Evolutionary conservation across 2,329 filamentous ascomycete species (phyloP).

Genomic region (Sporothrix protearum): DNA sequence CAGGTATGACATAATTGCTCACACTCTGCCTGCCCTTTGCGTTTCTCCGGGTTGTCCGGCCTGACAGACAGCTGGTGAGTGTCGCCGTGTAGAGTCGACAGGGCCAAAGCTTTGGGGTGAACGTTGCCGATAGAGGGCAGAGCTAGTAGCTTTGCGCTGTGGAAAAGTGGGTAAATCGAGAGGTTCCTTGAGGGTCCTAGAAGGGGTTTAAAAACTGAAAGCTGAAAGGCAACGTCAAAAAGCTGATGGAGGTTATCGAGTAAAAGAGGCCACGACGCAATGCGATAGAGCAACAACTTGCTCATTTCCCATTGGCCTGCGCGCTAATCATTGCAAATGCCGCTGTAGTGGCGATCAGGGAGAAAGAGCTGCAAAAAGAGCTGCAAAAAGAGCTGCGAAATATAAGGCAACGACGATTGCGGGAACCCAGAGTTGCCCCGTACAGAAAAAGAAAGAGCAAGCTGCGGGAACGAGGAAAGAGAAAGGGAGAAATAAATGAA

Average conservation of each 20-base stretch:
- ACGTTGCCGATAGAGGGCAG: constrained; percentile 6
- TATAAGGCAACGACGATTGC: background rate
- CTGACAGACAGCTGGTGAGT: background rate
- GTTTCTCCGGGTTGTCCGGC: background rate
- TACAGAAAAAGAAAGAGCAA: background rate
- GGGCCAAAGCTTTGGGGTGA: background rate
- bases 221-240: background rate
- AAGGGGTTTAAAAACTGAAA: background rate
- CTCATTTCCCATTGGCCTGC: background rate
- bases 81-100: background rate
- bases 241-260: background rate
- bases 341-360: background rate
- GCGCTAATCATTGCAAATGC: background rate
- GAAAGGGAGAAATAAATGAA: background rate
- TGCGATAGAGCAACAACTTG: background rate
- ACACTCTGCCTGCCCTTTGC: background rate
- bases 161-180: background rate
- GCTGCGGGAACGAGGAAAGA: background rate
- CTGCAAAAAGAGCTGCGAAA: background rate
- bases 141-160: background rate
- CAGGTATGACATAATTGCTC: background rate
- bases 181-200: too few relatives aligned
- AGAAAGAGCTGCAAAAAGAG: background rate
- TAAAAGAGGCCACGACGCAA: background rate
- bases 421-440: background rate